phyloP scores from a whole-genome alignment of 768 basidiomycete species.

The Pleurotus platypus region DNA sequence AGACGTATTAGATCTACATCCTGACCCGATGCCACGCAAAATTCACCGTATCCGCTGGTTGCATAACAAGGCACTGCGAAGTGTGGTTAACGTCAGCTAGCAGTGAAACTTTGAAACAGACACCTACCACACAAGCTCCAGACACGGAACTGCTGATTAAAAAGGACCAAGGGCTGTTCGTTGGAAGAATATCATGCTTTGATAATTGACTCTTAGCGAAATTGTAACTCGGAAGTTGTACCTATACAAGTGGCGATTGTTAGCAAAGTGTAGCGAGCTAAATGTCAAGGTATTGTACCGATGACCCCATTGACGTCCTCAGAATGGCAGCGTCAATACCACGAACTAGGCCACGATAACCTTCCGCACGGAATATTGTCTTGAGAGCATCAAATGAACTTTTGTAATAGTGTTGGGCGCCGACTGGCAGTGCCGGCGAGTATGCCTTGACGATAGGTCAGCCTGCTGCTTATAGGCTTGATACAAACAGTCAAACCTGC shows the following conservation, averaged over 20 bases:
- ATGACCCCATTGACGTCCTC: slow-evolving; percentile 92
- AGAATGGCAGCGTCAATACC: slow-evolving; percentile 94
- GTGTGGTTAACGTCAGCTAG: slow-evolving; percentile 9
- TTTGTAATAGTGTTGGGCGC: slow-evolving; percentile 91
- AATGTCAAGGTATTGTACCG: slow-evolving; percentile 36
- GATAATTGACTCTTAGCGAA: slow-evolving; percentile 84
- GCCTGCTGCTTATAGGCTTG: background rate
- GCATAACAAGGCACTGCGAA: slow-evolving; percentile 82
- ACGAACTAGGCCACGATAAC: slow-evolving; percentile 75
- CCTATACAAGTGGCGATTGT: slow-evolving; percentile 34
- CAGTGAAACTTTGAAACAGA: background rate
- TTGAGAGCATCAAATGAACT: slow-evolving; percentile 76
- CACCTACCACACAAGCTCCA: slow-evolving; percentile 84
- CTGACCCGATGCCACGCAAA: slow-evolving; percentile 6
- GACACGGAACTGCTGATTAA: slow-evolving; percentile 86
- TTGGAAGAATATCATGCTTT: slow-evolving; percentile 60
- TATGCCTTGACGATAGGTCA: slow-evolving; percentile 59
- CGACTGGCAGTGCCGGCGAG: slow-evolving; percentile 91
- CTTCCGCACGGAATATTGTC: slow-evolving; percentile 77
- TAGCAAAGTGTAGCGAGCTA: background rate
- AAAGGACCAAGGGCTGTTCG: slow-evolving; percentile 83
- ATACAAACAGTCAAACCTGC: slow-evolving; percentile 54
- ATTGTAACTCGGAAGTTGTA: slow-evolving; percentile 95
- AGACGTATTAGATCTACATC: too few species aligned
- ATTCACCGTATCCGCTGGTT: slow-evolving; percentile 79